phyloP scores from a whole-genome alignment of 2,329 filamentous ascomycete genomes.

The Leptographium radiaticola region DNA sequence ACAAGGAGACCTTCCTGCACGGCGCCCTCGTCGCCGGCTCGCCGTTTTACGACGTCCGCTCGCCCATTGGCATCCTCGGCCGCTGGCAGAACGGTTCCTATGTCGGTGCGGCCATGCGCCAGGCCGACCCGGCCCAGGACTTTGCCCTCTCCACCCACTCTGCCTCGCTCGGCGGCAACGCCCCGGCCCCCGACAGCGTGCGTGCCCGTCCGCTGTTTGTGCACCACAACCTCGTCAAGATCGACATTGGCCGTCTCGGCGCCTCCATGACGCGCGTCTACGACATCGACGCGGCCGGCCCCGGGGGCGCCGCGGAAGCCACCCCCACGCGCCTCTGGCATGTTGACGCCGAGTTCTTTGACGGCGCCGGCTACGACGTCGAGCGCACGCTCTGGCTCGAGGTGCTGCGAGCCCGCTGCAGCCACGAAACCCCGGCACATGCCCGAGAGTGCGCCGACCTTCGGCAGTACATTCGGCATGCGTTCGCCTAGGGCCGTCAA shows the following conservation, averaged over 20 bases:
- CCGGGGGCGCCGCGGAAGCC: not conserved
- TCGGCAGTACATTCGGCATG: slow-evolving; percentile 14
- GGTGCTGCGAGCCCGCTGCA: slow-evolving; percentile 18
- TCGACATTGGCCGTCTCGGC: slow-evolving; percentile 19
- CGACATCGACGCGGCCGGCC: slow-evolving; percentile 12
- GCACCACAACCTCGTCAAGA: slow-evolving; percentile 24
- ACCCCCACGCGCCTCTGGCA: slow-evolving; percentile 16
- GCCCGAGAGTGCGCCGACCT: slow-evolving; percentile 20
- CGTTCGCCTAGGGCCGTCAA: slow-evolving; percentile 1
- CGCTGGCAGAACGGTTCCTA: slow-evolving; percentile 17
- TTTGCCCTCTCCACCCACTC: slow-evolving; percentile 6
- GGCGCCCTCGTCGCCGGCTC: slow-evolving; percentile 27
- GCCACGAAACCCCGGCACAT: slow-evolving; percentile 10
- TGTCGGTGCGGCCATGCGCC: slow-evolving; percentile 16
- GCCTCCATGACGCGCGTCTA: slow-evolving; percentile 11
- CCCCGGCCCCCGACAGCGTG: not conserved
- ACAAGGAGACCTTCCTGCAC: slow-evolving; percentile 35
- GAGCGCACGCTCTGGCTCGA: slow-evolving; percentile 21
- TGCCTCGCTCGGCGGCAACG: not conserved
- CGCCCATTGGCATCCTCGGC: slow-evolving; percentile 19
- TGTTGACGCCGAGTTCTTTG: slow-evolving; percentile 13
- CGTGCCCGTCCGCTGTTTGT: slow-evolving; percentile 19
- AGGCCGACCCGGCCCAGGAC: slow-evolving; percentile 19
- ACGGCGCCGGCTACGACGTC: slow-evolving; percentile 18
- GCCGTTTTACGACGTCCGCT: slow-evolving; percentile 26